phyloP scores from a whole-genome alignment of 257 asterid genomes.

The Linderniella brevidens region DNA sequence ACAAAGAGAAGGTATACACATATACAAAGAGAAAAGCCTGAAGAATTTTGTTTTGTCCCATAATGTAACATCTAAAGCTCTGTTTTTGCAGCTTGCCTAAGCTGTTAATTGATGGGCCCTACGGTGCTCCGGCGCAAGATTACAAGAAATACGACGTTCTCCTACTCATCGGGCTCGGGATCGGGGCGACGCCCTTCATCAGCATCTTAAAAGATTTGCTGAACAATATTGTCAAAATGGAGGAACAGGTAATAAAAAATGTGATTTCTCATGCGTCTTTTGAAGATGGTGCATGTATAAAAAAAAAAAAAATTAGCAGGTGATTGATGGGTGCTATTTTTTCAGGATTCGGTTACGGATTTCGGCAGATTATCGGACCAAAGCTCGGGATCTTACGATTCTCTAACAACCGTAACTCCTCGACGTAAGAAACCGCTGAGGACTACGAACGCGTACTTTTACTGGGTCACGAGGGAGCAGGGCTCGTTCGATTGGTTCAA shows the following conservation, averaged over 20 bases:
- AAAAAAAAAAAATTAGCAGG: neutral
- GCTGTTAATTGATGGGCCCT: slow-evolving; percentile 90
- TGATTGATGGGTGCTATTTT: neutral
- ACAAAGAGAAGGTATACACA: slow-evolving; percentile 47
- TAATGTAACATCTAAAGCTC: too few species aligned
- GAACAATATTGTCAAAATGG: slow-evolving; percentile 66
- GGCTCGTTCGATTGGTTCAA: slow-evolving; percentile 97
- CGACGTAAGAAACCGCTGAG: slow-evolving; percentile 37
- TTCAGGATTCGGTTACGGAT: slow-evolving; percentile 66
- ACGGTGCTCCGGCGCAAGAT: slow-evolving; percentile 98
- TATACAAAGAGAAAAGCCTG: neutral
- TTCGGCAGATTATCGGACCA: slow-evolving; percentile 48
- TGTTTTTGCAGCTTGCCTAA: slow-evolving; percentile 63
- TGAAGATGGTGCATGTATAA: neutral
- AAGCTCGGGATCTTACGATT: slow-evolving; percentile 24
- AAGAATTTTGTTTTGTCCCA: slow-evolving; percentile 7
- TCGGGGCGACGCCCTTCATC: slow-evolving; percentile 92
- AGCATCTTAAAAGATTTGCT: slow-evolving; percentile 84
- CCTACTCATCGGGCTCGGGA: slow-evolving; percentile 89
- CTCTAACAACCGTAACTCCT: slow-evolving; percentile 36
- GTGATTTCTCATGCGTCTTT: neutral
- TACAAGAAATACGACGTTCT: slow-evolving; percentile 69
- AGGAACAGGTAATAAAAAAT: slow-evolving; percentile 65
- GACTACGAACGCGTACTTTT: slow-evolving; percentile 86
- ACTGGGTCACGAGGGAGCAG: slow-evolving; percentile 97